Conservation (phyloP, 2,329 filamentous ascomycete genomes). For the Hymenoscyphus fructigenus region DNA sequence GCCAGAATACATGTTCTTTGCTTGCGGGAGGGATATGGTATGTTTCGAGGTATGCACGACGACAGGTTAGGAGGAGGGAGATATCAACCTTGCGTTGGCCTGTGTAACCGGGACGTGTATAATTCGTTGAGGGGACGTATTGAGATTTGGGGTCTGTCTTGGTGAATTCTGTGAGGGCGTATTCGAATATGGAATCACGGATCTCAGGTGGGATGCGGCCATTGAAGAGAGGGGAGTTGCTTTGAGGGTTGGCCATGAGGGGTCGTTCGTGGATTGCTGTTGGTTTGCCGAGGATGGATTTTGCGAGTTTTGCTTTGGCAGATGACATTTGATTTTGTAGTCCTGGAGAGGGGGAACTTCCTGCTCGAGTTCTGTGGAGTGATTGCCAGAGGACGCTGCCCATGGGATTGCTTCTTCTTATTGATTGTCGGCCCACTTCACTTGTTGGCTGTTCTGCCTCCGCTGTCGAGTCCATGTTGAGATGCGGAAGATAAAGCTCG, state of each 20-base stretch:
- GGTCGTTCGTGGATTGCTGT: conserved; percentile 12
- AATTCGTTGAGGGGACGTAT: conserved; percentile 18
- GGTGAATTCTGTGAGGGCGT: conserved; percentile 21
- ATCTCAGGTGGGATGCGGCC: conserved; percentile 29
- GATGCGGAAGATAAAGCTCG: not conserved
- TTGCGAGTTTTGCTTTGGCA: conserved; percentile 3
- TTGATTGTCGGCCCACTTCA: not conserved
- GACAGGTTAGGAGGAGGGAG: conserved; percentile 27
- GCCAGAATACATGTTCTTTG: conserved; percentile 29
- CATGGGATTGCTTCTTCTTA: not conserved
- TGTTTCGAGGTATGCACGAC: conserved; percentile 27
- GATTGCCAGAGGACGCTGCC: not conserved
- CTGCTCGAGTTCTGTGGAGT: not conserved
- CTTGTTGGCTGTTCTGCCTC: not conserved
- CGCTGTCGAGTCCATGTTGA: not conserved
- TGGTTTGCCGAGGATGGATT: not conserved
- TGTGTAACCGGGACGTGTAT: conserved; percentile 24
- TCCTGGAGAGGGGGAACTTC: not conserved
- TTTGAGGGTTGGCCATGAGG: conserved; percentile 21
- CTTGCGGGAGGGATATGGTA: conserved; percentile 23
- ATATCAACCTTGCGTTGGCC: conserved; percentile 15
- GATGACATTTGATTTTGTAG: not conserved
- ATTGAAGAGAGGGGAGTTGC: conserved; percentile 23
- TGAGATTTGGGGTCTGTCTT: conserved; percentile 9
- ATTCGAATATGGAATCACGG: conserved; percentile 24